These are phyloP conservation scores for Exophiala mesophila DNA, from an alignment of 2,329 filamentous ascomycete genomes.

Conservation along the genomic window DNA sequence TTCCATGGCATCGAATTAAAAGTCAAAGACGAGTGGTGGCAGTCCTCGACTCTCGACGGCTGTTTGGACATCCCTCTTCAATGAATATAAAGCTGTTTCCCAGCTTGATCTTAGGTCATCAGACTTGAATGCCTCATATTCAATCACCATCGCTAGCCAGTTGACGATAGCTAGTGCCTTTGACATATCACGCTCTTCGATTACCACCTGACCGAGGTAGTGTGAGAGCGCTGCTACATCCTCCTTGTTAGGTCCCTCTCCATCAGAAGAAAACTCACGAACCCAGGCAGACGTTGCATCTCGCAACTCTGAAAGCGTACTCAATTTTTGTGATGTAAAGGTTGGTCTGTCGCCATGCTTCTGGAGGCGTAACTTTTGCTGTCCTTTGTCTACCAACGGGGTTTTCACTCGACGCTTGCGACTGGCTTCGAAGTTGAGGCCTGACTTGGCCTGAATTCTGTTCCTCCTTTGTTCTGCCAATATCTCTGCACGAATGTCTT, in stretches of 20 bases:
- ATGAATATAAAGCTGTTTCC: constrained; percentile 34
- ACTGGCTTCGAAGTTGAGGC: constrained; percentile 40
- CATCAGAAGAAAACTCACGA: constrained; percentile 62
- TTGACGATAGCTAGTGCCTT: constrained; percentile 67
- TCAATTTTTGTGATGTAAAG: constrained; percentile 58
- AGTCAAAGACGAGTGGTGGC: constrained; percentile 47
- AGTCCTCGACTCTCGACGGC: constrained; percentile 56
- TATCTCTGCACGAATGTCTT: constrained; percentile 73
- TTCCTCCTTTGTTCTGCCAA: constrained; percentile 65
- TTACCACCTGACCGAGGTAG: constrained; percentile 68
- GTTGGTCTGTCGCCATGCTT: constrained; percentile 52
- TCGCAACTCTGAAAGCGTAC: constrained; percentile 59
- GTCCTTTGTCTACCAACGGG: constrained; percentile 24
- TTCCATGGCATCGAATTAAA: too few species aligned
- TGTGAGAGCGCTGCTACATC: constrained; percentile 70
- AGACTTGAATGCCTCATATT: constrained; percentile 36
- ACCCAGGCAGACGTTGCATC: constrained; percentile 74
- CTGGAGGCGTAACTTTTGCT: constrained; percentile 43
- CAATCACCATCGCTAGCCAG: constrained; percentile 52
- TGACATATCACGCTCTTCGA: constrained; percentile 69
- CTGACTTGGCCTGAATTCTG: constrained; percentile 55
- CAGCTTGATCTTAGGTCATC: constrained; percentile 42
- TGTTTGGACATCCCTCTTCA: constrained; percentile 47
- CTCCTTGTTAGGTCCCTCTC: constrained; percentile 73
- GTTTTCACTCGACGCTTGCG: constrained; percentile 26